phyloP scores from a whole-genome alignment of 257 asterid species.

The Nicotiana noctiflora region DNA sequence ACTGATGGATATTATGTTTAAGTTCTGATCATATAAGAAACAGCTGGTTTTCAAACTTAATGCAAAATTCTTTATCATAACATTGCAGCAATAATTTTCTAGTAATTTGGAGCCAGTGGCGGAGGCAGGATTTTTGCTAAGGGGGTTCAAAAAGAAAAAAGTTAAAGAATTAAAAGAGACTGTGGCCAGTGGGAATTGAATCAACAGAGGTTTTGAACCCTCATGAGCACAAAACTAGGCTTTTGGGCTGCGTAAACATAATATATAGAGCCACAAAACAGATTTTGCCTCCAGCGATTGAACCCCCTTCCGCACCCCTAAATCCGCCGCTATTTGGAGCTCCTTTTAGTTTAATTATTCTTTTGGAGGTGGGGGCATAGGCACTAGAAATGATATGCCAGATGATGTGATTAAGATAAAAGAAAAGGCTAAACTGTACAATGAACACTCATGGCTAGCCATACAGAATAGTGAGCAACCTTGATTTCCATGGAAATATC shows the following conservation, averaged over 20 bases:
- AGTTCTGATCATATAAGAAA: background rate
- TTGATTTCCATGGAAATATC: background rate
- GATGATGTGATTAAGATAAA: background rate
- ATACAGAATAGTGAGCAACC: background rate
- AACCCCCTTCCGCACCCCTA: no score
- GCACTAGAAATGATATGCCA: background rate
- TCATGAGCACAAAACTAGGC: no score
- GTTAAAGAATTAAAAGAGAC: no score
- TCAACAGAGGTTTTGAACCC: no score
- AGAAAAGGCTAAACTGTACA: background rate
- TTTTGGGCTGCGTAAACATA: no score
- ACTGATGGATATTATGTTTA: background rate
- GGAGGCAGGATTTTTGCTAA: no score
- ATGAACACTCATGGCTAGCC: background rate
- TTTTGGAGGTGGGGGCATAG: background rate
- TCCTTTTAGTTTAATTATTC: background rate
- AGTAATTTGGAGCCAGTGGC: no score
- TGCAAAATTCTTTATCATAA: background rate
- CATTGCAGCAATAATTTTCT: background rate
- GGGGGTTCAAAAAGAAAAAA: no score
- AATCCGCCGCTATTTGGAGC: background rate
- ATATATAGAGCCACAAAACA: no score
- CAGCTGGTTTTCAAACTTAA: background rate
- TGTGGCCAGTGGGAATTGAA: no score
- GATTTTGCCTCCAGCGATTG: no score